Base-by-base conservation (phyloP, 23 red algal species). In the Gracilaria vermiculophylla region DNA sequence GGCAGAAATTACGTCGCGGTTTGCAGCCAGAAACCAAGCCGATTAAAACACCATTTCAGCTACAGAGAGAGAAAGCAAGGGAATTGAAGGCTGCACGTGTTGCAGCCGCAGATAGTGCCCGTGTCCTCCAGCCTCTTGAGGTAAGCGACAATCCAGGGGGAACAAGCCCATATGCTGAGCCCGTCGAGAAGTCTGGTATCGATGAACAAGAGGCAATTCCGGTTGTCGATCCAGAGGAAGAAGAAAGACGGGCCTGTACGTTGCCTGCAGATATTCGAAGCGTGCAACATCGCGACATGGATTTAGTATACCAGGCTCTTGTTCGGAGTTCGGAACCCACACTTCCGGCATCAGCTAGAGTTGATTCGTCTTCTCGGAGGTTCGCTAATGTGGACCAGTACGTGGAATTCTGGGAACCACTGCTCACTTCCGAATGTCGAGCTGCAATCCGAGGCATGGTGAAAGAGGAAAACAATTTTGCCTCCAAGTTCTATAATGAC, bases 341-440 rank as follows among this genome's bases (percentile, higher is more conserved):
- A 8, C 8, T 73, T 2, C 32, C n/a, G 5, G 20, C 3, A 13
- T 10, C 40, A 45, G 37, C 17, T 24, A 32, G 11, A 47, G 1
- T 73, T 2, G 17, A 29, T 7, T 27, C 11, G 25, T 4, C 6
- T 10, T 7, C 10, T 31, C 55, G 35, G 45, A 40, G 24, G 19
- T 86, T 53, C 25, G 21, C 62, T 8, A 74, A 44, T 21, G 27
- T 41, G 0, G 54, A 83, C 16, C 64, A 56, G 16, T 92, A 92
- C 61, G 88, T 92, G 11, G 69, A 77, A 33, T 83, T 66, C 41
- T 92, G 88, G 88, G 88, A 92, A 55, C 88, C 88, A 24, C 39
- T 92, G 32, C 32, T 92, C 4, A 77, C 53, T 66, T 45, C 65
- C 19, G 88, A 92, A 40, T 62, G 53, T 61, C 88, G 77, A 19